Percentiles rank a stretch among this genome's conserved stretches.
Conservation (phyloP, 768 basidiomycete species). For the Kwoniella shandongensis region DNA sequence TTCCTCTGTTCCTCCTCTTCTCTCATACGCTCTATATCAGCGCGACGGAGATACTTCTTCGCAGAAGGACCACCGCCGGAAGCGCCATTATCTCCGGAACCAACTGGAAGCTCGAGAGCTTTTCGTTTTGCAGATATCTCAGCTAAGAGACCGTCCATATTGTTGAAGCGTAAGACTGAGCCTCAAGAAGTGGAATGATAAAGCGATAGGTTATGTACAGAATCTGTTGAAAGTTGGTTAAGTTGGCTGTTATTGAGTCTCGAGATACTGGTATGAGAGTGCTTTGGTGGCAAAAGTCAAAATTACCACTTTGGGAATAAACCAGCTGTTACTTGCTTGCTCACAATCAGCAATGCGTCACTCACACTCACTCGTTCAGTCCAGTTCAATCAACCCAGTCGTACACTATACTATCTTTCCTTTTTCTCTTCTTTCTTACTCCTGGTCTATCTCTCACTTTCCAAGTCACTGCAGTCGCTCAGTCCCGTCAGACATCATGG, state of each 20-base stretch:
- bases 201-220: neutral
- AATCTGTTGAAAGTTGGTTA: no score
- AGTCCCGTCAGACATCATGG: no score
- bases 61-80: constrained; percentile 11
- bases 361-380: no score
- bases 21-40: constrained; percentile 72
- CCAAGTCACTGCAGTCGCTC: constrained; percentile 56
- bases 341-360: no score
- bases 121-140: constrained; percentile 89
- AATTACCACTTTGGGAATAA: neutral
- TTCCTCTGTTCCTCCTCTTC: constrained; percentile 56
- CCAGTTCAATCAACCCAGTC: no score
- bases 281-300: neutral
- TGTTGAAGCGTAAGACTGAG: no score
- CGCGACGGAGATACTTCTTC: constrained; percentile 84
- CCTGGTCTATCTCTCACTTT: constrained; percentile 17
- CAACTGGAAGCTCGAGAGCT: constrained; percentile 59
- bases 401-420: no score
- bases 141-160: constrained; percentile 86
- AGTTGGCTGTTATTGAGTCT: neutral
- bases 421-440: no score
- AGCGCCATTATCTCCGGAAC: constrained; percentile 49
- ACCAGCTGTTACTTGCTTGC: no score
- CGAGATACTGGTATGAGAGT: neutral
- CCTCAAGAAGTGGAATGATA: no score